Evolutionary conservation across 352 stramenopile genomes (phyloP).

Genomic region (Thraustotheca clavata): DNA sequence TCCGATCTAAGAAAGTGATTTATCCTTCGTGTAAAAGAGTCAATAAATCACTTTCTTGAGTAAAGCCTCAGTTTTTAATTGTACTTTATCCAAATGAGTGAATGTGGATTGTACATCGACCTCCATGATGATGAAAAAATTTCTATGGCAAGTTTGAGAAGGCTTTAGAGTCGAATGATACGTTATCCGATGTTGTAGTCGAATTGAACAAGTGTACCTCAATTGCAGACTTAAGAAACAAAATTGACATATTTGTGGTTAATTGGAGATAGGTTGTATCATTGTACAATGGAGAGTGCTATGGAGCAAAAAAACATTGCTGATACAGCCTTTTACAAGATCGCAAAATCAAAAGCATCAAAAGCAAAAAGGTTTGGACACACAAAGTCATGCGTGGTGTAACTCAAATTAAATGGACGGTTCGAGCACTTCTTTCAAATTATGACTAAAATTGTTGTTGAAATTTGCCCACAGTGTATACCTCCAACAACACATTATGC

Average conservation of each 20-base stretch:
- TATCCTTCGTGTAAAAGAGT: too few relatives aligned
- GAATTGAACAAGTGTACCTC: background rate
- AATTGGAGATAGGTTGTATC: background rate
- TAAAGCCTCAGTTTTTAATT: too few relatives aligned
- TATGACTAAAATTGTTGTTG: background rate
- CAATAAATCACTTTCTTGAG: too few relatives aligned
- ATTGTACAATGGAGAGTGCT: background rate
- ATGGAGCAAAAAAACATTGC: background rate
- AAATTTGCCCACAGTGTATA: conserved; percentile 3
- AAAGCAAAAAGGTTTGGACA: background rate
- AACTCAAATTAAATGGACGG: background rate
- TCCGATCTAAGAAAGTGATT: too few relatives aligned
- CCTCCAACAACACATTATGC: conserved; percentile 9
- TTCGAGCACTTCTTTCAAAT: background rate
- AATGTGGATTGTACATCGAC: too few relatives aligned
- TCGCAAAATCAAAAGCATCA: background rate
- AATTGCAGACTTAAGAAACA: background rate
- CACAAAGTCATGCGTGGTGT: background rate
- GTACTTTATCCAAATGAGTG: too few relatives aligned
- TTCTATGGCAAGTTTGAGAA: too few relatives aligned
- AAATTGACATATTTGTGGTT: background rate
- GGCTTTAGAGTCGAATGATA: too few relatives aligned
- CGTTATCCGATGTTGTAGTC: background rate
- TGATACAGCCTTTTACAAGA: background rate
- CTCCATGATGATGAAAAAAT: too few relatives aligned